A percentile compares a stretch with the other conserved stretches of the same genome.
Evolutionary conservation across 768 basidiomycete genomes (phyloP).

Genomic region (Pluteus cervinus): DNA sequence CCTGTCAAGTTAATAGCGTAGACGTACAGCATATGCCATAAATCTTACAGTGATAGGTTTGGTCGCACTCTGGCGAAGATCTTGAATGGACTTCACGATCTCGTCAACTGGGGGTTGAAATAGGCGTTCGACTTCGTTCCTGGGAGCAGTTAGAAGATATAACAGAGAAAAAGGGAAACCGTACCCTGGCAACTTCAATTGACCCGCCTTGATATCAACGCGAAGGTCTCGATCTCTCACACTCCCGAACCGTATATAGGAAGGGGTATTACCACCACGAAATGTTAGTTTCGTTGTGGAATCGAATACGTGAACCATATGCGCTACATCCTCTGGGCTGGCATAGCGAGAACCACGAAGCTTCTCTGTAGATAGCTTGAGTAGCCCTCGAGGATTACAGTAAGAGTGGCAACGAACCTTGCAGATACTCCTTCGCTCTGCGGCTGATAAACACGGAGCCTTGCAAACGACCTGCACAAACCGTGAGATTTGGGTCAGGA

Average conservation of each 20-base stretch:
- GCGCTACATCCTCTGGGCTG: slow-evolving; percentile 34
- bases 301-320: slow-evolving; percentile 39
- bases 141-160: slow-evolving; percentile 1
- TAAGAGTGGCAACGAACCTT: slow-evolving; percentile 20
- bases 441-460: slow-evolving; percentile 49
- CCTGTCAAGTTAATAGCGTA: slow-evolving; percentile 15
- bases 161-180: slow-evolving; percentile 2
- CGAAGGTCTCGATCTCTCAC: slow-evolving; percentile 32
- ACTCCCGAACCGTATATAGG: slow-evolving; percentile 43
- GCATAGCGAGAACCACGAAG: slow-evolving; percentile 33
- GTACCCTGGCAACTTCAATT: slow-evolving; percentile 36
- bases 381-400: neutral
- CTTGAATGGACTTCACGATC: neutral
- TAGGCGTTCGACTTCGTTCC: slow-evolving; percentile 3
- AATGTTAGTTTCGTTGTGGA: slow-evolving; percentile 42
- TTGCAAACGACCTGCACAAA: slow-evolving; percentile 34
- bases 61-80: slow-evolving; percentile 1
- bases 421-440: slow-evolving; percentile 32
- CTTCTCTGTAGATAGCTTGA: slow-evolving; percentile 21
- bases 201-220: slow-evolving; percentile 38
- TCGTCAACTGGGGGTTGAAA: slow-evolving; percentile 6
- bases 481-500: neutral
- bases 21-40: neutral
- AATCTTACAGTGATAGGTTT: slow-evolving; percentile 3
- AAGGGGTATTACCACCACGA: slow-evolving; percentile 27